Conservation (phyloP, 345 rosid genomes). For the Citrus glauca region DNA sequence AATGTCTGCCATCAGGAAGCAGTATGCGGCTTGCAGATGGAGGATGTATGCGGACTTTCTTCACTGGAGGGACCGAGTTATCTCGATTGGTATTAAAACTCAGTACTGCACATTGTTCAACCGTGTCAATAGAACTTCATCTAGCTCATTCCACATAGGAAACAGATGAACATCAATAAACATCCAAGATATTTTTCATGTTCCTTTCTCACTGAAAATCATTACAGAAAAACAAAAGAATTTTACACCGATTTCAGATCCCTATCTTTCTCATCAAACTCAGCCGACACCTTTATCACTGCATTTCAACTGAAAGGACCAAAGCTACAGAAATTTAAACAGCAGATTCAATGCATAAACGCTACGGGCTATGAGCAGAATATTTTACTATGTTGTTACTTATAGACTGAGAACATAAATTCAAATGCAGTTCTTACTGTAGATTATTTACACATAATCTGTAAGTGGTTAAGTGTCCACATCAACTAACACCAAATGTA, state of each 20-base stretch:
- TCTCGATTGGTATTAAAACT: slow-evolving; percentile 38
- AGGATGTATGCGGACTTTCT: slow-evolving; percentile 67
- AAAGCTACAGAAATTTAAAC: background rate
- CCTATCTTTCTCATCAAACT: background rate
- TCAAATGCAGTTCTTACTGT: background rate
- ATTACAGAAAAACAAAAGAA: background rate
- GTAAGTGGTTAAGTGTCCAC: background rate
- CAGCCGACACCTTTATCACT: background rate
- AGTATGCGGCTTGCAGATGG: slow-evolving; percentile 50
- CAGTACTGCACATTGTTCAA: slow-evolving; percentile 49
- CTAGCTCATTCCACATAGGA: background rate
- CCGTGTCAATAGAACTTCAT: background rate
- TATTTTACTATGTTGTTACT: background rate
- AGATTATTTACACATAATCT: background rate
- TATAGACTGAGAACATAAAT: background rate
- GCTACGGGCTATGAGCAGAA: background rate
- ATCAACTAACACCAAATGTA: background rate
- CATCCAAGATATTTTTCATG: background rate
- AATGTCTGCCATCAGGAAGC: slow-evolving; percentile 82
- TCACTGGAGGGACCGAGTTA: slow-evolving; percentile 33
- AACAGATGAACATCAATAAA: background rate
- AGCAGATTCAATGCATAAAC: background rate
- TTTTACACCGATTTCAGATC: background rate
- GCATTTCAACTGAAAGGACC: background rate
- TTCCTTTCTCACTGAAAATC: background rate